Evolutionary conservation across 805 yeast species (phyloP).

Genomic region (Maudiozyma saulgeensis): DNA sequence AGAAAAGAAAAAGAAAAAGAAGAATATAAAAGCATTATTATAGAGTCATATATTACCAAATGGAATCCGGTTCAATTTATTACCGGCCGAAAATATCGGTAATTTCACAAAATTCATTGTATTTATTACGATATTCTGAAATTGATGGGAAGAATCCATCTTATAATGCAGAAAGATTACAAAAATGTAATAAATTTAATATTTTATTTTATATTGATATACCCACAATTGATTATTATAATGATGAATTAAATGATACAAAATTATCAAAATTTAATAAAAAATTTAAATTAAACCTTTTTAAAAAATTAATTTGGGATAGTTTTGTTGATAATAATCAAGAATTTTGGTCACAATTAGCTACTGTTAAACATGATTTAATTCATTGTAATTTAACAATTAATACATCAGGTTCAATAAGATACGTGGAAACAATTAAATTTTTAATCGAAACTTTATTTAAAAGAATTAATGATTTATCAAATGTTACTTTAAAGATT

Average conservation of each 20-base stretch:
- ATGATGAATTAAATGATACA: conserved; percentile 22
- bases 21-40: too few species aligned
- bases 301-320: conserved; percentile 19
- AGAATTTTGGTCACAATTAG: conserved; percentile 15
- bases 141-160: conserved; percentile 2
- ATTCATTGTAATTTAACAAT: conserved; percentile 4
- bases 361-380: not conserved
- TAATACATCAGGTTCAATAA: conserved; percentile 25
- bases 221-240: conserved; percentile 29
- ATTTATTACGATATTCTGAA: conserved; percentile 23
- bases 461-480: conserved; percentile 7
- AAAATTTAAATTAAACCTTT: conserved; percentile 22
- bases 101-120: conserved; percentile 22
- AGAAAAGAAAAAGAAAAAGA: too few species aligned
- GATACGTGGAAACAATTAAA: conserved; percentile 28
- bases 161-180: not conserved
- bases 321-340: conserved; percentile 20
- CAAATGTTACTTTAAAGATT: conserved; percentile 12
- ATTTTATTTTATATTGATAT: conserved; percentile 25
- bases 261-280: conserved; percentile 23
- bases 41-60: not conserved
- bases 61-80: not conserved
- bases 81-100: conserved; percentile 21
- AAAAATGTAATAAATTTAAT: conserved; percentile 6
- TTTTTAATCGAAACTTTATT: conserved; percentile 23